These are phyloP conservation scores for Fusarium xylarioides DNA, from an alignment of 2,329 filamentous ascomycete species.

Conservation along the genomic window DNA sequence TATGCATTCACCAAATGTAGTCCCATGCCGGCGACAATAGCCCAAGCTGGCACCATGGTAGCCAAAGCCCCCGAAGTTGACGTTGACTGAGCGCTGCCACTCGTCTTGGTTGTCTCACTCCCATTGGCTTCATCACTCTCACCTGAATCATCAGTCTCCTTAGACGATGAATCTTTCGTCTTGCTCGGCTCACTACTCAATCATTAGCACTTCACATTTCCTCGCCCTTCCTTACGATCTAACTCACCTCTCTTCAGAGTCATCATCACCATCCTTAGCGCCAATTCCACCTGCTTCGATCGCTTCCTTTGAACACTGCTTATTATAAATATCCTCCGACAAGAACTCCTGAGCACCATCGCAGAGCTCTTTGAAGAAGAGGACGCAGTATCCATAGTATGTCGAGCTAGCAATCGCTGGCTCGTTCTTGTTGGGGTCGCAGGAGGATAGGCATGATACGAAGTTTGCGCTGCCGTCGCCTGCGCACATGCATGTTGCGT, in stretches of 20 bases:
- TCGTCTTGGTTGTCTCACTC: background rate
- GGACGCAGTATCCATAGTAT: background rate
- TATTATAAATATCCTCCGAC: background rate
- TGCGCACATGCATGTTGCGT: conserved; percentile 3
- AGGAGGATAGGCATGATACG: background rate
- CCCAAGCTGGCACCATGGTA: background rate
- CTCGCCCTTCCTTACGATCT: background rate
- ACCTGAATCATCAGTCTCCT: background rate
- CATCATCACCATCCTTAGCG: background rate
- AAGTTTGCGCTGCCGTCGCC: background rate
- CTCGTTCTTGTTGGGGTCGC: background rate
- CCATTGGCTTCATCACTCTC: background rate
- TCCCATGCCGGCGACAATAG: background rate
- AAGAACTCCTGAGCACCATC: background rate
- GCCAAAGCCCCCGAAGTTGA: background rate
- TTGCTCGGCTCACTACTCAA: background rate
- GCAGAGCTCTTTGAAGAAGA: background rate
- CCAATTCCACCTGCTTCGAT: background rate
- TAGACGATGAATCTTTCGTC: background rate
- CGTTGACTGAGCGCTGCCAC: background rate
- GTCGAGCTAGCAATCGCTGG: background rate
- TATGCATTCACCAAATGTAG: background rate
- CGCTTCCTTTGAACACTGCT: background rate
- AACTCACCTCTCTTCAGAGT: background rate
- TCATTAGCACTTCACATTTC: background rate